Conservation (phyloP, 1,284 basidiomycete genomes). For the Cystobasidium slooffiae region DNA sequence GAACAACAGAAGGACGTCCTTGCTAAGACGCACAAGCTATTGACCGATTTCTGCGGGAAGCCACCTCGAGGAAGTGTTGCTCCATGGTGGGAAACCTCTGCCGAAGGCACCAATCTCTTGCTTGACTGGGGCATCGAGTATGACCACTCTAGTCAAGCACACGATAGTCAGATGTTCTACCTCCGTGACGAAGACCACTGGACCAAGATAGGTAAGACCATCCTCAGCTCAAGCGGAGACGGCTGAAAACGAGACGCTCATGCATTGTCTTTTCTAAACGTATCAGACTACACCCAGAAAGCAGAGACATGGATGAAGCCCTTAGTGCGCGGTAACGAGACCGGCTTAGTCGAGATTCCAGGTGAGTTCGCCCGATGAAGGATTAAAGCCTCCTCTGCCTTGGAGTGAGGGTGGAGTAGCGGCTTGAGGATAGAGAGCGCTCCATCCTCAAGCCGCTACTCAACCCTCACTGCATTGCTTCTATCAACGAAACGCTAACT, state of each 20-base stretch:
- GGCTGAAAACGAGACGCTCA: background rate
- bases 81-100: conserved; percentile 79
- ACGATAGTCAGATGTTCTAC: conserved; percentile 72
- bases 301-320: conserved; percentile 78
- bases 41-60: conserved; percentile 71
- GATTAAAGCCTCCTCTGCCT: background rate
- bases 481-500: background rate
- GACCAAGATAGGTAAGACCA: conserved; percentile 70
- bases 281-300: conserved; percentile 58
- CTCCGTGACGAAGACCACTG: conserved; percentile 71
- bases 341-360: conserved; percentile 73
- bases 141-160: conserved; percentile 66
- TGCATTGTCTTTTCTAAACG: background rate
- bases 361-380: conserved; percentile 64
- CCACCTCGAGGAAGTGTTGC: conserved; percentile 71
- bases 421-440: background rate
- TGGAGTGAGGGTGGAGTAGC: too few relatives aligned
- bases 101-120: conserved; percentile 69
- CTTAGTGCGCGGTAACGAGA: conserved; percentile 67
- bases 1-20: conserved; percentile 75
- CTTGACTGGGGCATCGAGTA: conserved; percentile 76
- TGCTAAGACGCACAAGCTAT: conserved; percentile 68
- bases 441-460: background rate
- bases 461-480: background rate
- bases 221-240: background rate